Evolutionary conservation across 2,329 filamentous ascomycete species (phyloP), one percentile per base, ranked within the genome.

Genomic region (Clarireedia paspali): DNA sequence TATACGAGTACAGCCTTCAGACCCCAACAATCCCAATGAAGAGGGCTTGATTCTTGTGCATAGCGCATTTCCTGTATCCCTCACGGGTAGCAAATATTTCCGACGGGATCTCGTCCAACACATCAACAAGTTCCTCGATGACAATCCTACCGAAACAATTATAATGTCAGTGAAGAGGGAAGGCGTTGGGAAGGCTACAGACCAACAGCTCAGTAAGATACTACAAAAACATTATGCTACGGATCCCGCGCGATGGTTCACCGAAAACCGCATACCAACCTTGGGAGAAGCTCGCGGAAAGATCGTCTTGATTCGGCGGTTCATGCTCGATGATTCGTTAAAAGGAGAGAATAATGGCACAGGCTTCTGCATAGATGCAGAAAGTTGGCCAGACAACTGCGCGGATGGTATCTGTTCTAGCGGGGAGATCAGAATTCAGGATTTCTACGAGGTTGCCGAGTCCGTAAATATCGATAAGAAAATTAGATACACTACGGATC

Each of bases 141-240:
- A 78, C 26, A 86, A 96, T 69, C 87, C 89, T 0, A 83, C 80
- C 57, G 94, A 99, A 73, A 87, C 87, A 0, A 74, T 99, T 59
- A 82, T 97, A 63, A 79, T 97, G 71, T 91, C 87, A 55, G 68
- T 99, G 64, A 99, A 99, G 75, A 85, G 91, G 58, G 94, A 99
- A 74, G 94, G 94, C 20, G 81, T 87, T 0, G 92, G 92, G 54
- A 84, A 81, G 52, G 83, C 86, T 46, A 89, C 83, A 12, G 94
- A 97, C 70, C 79, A 84, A 60, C 85, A 95, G 62, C 81, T 97
- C 52, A 84, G 83, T 60, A 81, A 78, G 54, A 84, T 92, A 66
- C 77, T 97, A 14, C 79, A 83, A 62, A 75, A 83, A 60, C 83
- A 88, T 70, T 96, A 95, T 72, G 80, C 83, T 26, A 76, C 75